Base-by-base conservation (phyloP, 2,329 filamentous ascomycete genomes). In the Davidsoniella neocaledoniae region DNA sequence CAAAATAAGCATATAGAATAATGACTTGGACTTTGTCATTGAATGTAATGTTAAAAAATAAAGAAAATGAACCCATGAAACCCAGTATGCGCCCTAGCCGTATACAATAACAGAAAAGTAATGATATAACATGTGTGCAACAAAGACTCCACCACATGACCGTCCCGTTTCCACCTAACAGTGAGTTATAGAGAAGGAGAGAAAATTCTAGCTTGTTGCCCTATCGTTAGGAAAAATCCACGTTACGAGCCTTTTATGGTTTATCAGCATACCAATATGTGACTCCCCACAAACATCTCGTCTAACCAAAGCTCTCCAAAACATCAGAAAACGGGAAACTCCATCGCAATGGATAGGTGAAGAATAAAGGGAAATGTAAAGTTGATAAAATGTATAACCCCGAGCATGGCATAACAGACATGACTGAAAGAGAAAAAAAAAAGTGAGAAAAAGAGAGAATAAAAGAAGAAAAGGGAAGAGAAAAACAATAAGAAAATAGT, bases 251-350 rank as follows among this genome's bases (percentile, higher is more conserved):
- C 29, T 33, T 33, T 12, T 4, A 33, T 33, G 29, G 29, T 33
- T 33, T 12, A 12, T 33, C 29, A 33, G 29, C 29, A 33, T 33
- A 33, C 29, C 8, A 12, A 33, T 33, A 33, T 33, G 29, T 33
- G 29, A 33, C 8, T 33, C 29, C 8, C 29, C 29, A 33, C 4
- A 33, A 33, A 33, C 8, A 9, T 33, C 9, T 33, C 9, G 29
- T 33, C 12, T 33, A 33, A 9, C 29, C 29, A 33, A 33, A 9
- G 29, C 29, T 33, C 29, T 33, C 29, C 29, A 33, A 8, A 10
- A 33, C 29, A 33, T 10, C 29, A 26, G 40, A 26, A 50, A 50
- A 46, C 40, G 45, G 41, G 38, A 23, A 42, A 49, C 38, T 37
- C 25, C 46, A 41, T 33, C 29, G 29, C 29, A 33, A 33, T 10